These are phyloP conservation scores for Salix arbutifolia DNA, from an alignment of 345 rosid species.

Conservation along the genomic window DNA sequence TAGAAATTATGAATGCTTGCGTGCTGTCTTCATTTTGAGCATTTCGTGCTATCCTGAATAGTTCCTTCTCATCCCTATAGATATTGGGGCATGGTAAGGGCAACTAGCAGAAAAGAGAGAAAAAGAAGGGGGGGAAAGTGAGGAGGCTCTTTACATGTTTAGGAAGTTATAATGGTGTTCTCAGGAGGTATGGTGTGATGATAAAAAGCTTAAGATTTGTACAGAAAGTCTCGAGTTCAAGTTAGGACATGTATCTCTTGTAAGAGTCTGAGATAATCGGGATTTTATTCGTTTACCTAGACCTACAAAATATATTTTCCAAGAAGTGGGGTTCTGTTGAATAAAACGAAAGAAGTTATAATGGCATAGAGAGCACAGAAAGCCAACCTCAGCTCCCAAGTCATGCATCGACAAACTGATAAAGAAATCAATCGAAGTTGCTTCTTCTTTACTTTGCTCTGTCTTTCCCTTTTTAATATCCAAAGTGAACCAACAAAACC, in stretches of 20 bases:
- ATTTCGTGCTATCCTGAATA: background rate
- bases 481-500: slow-evolving; percentile 23
- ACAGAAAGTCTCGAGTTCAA: too few species aligned
- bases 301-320: too few species aligned
- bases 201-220: fast-evolving
- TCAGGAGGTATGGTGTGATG: fast-evolving
- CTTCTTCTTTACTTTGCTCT: slow-evolving; percentile 43
- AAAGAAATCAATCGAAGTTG: slow-evolving; percentile 30
- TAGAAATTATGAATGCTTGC: background rate
- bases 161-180: background rate
- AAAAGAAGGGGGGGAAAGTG: background rate
- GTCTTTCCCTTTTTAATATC: background rate
- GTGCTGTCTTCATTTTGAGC: background rate
- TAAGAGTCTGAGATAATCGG: fast-evolving
- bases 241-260: fast-evolving
- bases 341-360: background rate
- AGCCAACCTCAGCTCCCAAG: slow-evolving; percentile 25
- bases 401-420: slow-evolving; percentile 25
- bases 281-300: too few species aligned
- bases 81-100: background rate
- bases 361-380: background rate
- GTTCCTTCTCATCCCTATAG: background rate
- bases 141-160: background rate
- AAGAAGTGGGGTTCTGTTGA: fast-evolving
- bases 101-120: background rate